Conservation (phyloP, 768 basidiomycete species). For the Tylopilus felleus region DNA sequence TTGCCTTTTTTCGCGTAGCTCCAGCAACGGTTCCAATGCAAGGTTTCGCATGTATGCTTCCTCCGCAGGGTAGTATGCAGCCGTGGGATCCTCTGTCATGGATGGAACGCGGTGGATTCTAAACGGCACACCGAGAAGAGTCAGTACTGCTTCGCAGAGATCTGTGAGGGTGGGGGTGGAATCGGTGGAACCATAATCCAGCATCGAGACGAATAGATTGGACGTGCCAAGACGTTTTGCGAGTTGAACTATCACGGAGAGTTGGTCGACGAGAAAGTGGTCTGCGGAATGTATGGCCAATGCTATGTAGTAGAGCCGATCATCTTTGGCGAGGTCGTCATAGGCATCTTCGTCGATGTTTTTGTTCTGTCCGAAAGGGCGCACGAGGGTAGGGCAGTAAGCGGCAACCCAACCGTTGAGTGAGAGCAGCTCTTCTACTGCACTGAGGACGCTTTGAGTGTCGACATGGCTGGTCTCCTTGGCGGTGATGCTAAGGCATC, state of each 20-base stretch:
- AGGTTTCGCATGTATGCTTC: conserved; percentile 94
- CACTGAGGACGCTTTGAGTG: conserved; percentile 80
- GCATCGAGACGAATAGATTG: conserved; percentile 95
- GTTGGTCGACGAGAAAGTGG: conserved; percentile 98
- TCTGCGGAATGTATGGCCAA: conserved; percentile 97
- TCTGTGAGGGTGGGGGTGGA: conserved; percentile 94
- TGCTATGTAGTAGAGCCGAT: conserved; percentile 90
- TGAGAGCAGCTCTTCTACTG: conserved; percentile 92
- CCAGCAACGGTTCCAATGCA: conserved; percentile 84
- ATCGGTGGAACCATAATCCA: conserved; percentile 94
- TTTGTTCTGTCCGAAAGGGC: conserved; percentile 94
- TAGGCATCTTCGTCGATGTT: conserved; percentile 69
- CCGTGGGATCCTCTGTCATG: conserved; percentile 86
- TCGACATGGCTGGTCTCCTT: conserved; percentile 87
- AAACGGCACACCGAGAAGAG: conserved; percentile 89
- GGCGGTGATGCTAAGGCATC: conserved; percentile 58
- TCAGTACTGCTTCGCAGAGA: conserved; percentile 92
- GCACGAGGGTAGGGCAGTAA: conserved; percentile 84
- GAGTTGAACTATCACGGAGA: conserved; percentile 96
- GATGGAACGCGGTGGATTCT: conserved; percentile 87
- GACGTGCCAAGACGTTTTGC: conserved; percentile 84
- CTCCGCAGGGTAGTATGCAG: conserved; percentile 93
- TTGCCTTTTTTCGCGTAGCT: conserved; percentile 69
- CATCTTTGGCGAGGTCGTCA: conserved; percentile 79
- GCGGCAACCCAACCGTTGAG: conserved; percentile 99